phyloP scores from a whole-genome alignment of 805 yeast genomes.

The Candida boleticola region DNA sequence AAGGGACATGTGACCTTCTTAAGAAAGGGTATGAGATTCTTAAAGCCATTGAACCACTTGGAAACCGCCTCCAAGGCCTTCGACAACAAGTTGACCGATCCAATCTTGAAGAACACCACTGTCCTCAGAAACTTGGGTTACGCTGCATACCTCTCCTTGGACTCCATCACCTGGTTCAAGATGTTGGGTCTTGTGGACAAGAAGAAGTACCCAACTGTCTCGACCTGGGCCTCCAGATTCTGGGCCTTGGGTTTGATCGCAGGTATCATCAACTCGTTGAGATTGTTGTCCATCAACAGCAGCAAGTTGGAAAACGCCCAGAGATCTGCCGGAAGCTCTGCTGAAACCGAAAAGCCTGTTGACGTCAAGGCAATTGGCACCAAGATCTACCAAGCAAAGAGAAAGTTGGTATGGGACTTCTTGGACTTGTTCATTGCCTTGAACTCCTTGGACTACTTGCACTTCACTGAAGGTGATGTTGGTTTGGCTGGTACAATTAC shows the following conservation, averaged over 20 bases:
- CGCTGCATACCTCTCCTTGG: slow-evolving; percentile 61
- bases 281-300: slow-evolving; percentile 50
- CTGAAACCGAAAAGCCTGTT: slow-evolving; percentile 19
- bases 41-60: slow-evolving; percentile 75
- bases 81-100: slow-evolving; percentile 70
- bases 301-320: slow-evolving; percentile 23
- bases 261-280: slow-evolving; percentile 56
- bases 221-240: slow-evolving; percentile 61
- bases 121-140: slow-evolving; percentile 59
- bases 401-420: slow-evolving; percentile 72
- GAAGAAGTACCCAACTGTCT: slow-evolving; percentile 46
- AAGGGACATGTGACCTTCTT: slow-evolving; percentile 64
- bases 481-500: slow-evolving; percentile 86
- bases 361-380: slow-evolving; percentile 36
- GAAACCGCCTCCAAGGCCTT: slow-evolving; percentile 65
- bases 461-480: slow-evolving; percentile 71
- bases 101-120: slow-evolving; percentile 50
- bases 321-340: slow-evolving; percentile 14
- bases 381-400: slow-evolving; percentile 50
- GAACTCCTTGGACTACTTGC: slow-evolving; percentile 59
- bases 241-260: slow-evolving; percentile 75
- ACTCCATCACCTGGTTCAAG: slow-evolving; percentile 60
- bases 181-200: slow-evolving; percentile 54
- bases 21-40: slow-evolving; percentile 80
- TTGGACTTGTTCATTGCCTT: slow-evolving; percentile 75